Percentiles rank a stretch among this genome's conserved stretches.
phyloP scores from a whole-genome alignment of 352 stramenopile species.

The Globisporangium okanoganense region DNA sequence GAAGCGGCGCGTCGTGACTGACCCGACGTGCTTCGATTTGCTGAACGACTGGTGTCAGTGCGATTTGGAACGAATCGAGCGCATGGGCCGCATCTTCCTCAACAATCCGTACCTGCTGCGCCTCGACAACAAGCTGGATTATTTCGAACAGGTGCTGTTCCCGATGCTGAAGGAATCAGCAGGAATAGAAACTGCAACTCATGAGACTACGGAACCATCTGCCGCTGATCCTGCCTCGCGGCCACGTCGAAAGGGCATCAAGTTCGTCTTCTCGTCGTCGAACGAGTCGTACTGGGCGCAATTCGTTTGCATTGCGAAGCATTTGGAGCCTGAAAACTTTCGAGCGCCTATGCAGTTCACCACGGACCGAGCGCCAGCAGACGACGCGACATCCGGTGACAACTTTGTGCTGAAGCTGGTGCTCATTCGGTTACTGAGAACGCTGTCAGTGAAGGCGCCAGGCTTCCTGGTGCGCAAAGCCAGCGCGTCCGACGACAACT shows the following conservation, averaged over 20 bases:
- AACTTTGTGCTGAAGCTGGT: slow-evolving; percentile 34
- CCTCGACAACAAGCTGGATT: slow-evolving; percentile 65
- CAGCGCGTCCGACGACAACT: neutral
- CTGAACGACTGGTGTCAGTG: slow-evolving; percentile 67
- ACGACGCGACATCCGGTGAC: slow-evolving; percentile 1
- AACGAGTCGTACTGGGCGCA: slow-evolving; percentile 41
- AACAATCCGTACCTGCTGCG: slow-evolving; percentile 50
- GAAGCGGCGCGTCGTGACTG: slow-evolving; percentile 34
- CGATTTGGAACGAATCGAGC: slow-evolving; percentile 40
- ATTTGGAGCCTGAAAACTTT: slow-evolving; percentile 40
- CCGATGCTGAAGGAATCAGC: slow-evolving; percentile 19
- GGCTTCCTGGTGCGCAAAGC: slow-evolving; percentile 28
- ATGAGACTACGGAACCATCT: neutral
- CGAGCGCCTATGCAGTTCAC: slow-evolving; percentile 40
- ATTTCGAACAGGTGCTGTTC: slow-evolving; percentile 37
- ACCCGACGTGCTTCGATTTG: slow-evolving; percentile 51
- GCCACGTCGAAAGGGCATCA: slow-evolving; percentile 23
- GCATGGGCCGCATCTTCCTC: slow-evolving; percentile 47
- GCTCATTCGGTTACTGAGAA: slow-evolving; percentile 30
- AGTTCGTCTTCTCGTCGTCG: slow-evolving; percentile 30
- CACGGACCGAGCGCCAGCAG: slow-evolving; percentile 17
- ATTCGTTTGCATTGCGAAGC: slow-evolving; percentile 36
- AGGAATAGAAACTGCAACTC: neutral
- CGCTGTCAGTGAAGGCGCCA: slow-evolving; percentile 26
- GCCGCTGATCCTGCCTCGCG: neutral